Percentiles rank a stretch among this genome's conserved stretches.
Conservation (phyloP, 768 basidiomycete species). For the Podaxis sp. region DNA sequence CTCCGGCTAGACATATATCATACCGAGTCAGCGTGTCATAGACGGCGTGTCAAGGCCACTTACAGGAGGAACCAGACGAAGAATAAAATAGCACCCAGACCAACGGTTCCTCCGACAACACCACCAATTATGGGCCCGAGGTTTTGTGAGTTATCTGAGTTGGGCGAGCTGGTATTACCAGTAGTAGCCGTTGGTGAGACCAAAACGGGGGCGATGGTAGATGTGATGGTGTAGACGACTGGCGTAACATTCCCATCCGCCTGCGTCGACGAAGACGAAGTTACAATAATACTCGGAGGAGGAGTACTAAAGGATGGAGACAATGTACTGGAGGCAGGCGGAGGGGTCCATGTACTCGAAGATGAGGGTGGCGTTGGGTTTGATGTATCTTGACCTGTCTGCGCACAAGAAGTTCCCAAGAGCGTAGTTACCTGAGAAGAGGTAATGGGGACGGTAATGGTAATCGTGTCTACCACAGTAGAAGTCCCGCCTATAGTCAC, state of each 20-base stretch:
- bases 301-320: constrained; percentile 2
- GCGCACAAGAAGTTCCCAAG: constrained; percentile 4
- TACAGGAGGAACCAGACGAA: constrained; percentile 50
- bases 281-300: constrained; percentile 16
- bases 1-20: constrained; percentile 30
- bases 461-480: constrained; percentile 2
- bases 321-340: constrained; percentile 1
- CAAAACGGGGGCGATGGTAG: constrained; percentile 24
- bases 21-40: neutral
- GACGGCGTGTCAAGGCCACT: constrained; percentile 11
- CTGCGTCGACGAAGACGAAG: constrained; percentile 10
- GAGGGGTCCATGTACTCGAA: neutral
- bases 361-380: neutral
- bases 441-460: constrained; percentile 7
- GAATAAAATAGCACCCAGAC: constrained; percentile 23
- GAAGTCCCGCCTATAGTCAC: neutral
- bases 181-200: constrained; percentile 8
- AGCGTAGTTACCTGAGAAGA: constrained; percentile 7
- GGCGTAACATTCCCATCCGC: constrained; percentile 34
- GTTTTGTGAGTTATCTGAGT: constrained; percentile 20
- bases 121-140: constrained; percentile 50
- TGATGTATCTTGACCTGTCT: neutral
- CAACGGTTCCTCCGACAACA: constrained; percentile 50
- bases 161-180: constrained; percentile 11
- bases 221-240: constrained; percentile 30